Percentiles rank a stretch among this genome's conserved stretches.
Evolutionary conservation across 2,329 filamentous ascomycete genomes (phyloP).

Genomic region (Bertia moriformis): DNA sequence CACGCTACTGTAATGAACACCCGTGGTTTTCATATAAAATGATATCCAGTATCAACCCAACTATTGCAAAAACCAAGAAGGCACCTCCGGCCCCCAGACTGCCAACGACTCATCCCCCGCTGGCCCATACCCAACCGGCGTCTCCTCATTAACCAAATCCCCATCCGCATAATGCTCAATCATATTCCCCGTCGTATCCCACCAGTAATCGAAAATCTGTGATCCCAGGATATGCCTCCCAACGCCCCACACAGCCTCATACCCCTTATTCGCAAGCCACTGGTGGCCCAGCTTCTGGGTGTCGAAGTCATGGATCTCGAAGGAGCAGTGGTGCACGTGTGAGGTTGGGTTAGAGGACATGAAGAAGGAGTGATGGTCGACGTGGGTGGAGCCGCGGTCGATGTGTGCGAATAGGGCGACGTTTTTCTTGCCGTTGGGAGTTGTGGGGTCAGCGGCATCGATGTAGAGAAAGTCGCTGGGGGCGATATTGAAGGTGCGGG

Average conservation of each 20-base stretch:
- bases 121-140: constrained; percentile 23
- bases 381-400: constrained; percentile 23
- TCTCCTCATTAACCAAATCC: constrained; percentile 45
- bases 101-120: constrained; percentile 22
- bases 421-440: not conserved
- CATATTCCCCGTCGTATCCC: constrained; percentile 46
- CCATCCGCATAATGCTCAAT: constrained; percentile 61
- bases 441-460: too few species aligned
- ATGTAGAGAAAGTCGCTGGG: constrained; percentile 13
- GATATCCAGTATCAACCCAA: too few species aligned
- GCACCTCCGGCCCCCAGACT: constrained; percentile 24
- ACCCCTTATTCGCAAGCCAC: constrained; percentile 48
- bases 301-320: constrained; percentile 61
- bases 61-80: constrained; percentile 19
- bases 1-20: too few species aligned
- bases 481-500: constrained; percentile 22
- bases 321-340: constrained; percentile 54
- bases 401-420: not conserved
- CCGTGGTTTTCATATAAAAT: too few species aligned
- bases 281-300: constrained; percentile 57
- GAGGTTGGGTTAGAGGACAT: constrained; percentile 14
- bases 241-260: constrained; percentile 55
- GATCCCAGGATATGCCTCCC: constrained; percentile 56
- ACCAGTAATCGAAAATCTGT: constrained; percentile 65
- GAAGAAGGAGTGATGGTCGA: constrained; percentile 42